Evolutionary conservation across 2,329 filamentous ascomycete species (phyloP), one percentile per base, ranked within the genome.

Genomic region (Penicillium sp.): DNA sequence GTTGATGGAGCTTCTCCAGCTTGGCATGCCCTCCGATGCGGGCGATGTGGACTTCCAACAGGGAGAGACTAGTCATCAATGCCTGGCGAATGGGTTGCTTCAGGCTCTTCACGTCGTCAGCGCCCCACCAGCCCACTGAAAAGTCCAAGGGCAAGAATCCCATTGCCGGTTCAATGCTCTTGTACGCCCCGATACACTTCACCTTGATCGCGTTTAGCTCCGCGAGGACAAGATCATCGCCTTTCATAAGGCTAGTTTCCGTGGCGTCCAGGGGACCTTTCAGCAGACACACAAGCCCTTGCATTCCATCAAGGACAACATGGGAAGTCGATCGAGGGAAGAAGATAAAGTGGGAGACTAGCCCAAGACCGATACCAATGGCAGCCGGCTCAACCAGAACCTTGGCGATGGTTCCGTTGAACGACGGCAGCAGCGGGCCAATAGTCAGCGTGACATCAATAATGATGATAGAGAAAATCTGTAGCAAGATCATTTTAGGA

Each of bases 281-380:
- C 0, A 68, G 52, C 3, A 68, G 51, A 16, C 57, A 57, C 0
- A 75, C 62, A 0, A 77, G 52, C 18, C 58, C 63, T 51, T 68
- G 68, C 56, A 68, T 68, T 27, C 58, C 67, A 29, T 60, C 65
- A 0, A 82, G 63, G 1, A 79, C 74, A 2, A 73, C 67, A 22
- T 76, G 74, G 0, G 79, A 81, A 0, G 80, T 79, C 0, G 80
- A 82, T 39, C 75, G 74, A 0, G 80, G 80, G 50, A 82, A 82
- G 43, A 82, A 68, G 3, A 82, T 52, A 1, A 82, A 47, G 5
- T 72, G 76, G 43, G 75, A 79, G 3, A 68, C 74, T 2, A 77
- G 50, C 0, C 79, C 80, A 0, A 82, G 62, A 0, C 75, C 80
- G 6, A 78, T 69, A 0, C 77, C 79, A 16, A 79, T 72, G 0